Evolutionary conservation across 768 basidiomycete species (phyloP).

Genomic region (Pleurotus pulmonarius): DNA sequence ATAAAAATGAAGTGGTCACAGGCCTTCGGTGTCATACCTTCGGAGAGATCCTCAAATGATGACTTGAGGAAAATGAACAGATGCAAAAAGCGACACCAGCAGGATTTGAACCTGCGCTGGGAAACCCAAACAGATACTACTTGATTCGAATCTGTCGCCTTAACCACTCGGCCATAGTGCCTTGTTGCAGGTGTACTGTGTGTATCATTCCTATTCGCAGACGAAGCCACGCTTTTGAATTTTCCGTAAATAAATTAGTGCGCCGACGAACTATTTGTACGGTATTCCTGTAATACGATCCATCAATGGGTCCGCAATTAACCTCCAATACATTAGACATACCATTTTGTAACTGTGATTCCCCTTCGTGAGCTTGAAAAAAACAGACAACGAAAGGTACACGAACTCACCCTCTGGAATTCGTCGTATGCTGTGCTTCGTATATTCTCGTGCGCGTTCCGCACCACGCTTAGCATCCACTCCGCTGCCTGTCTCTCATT

Average conservation of each 20-base stretch:
- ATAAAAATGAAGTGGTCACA: too few relatives aligned
- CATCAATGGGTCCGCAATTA: neutral
- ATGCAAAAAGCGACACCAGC: constrained; percentile 24
- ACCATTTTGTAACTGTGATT: constrained; percentile 36
- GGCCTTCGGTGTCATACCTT: too few relatives aligned
- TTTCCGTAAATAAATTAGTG: too few relatives aligned
- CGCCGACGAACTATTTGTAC: constrained; percentile 29
- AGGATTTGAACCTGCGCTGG: constrained; percentile 35
- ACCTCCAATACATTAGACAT: constrained; percentile 9
- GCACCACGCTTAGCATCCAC: constrained; percentile 84
- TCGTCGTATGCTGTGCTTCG: constrained; percentile 94
- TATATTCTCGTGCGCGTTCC: constrained; percentile 93
- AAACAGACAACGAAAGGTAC: neutral
- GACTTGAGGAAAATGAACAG: neutral
- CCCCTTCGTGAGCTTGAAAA: neutral
- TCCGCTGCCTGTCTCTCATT: constrained; percentile 92
- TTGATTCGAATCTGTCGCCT: constrained; percentile 66
- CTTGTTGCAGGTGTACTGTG: constrained; percentile 5
- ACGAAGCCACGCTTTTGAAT: too few relatives aligned
- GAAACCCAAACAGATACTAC: constrained; percentile 24
- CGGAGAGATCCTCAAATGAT: too few relatives aligned
- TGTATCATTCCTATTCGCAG: neutral
- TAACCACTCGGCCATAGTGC: constrained; percentile 75
- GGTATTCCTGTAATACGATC: constrained; percentile 31
- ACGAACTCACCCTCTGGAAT: constrained; percentile 74